Percentiles rank a stretch among this genome's conserved stretches.
Evolutionary conservation across 495 filamentous ascomycete species (phyloP).

Genomic region (Parathielavia hyrcaniae): DNA sequence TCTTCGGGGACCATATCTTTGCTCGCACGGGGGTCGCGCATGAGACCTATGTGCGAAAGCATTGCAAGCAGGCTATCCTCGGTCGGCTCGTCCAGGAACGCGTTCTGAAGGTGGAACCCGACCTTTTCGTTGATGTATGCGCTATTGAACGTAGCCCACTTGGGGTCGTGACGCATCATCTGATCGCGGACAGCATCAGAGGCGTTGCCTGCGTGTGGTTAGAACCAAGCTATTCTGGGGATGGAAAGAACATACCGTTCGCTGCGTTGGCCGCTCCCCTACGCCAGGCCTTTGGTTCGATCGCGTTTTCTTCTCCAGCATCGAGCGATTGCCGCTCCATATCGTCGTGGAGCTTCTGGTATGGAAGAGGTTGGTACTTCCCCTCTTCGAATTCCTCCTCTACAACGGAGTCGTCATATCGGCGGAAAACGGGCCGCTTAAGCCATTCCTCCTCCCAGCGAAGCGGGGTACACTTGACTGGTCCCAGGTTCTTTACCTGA

Average conservation of each 20-base stretch:
- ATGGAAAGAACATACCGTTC: constrained; percentile 19
- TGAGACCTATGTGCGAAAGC: too few species aligned
- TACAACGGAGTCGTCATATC: not conserved
- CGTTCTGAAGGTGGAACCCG: too few species aligned
- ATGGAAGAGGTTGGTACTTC: constrained; percentile 18
- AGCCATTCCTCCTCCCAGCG: constrained; percentile 25
- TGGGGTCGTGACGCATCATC: too few species aligned
- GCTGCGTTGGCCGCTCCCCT: constrained; percentile 19
- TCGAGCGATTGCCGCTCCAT: constrained; percentile 23
- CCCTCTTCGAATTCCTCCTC: not conserved
- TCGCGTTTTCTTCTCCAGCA: constrained; percentile 15
- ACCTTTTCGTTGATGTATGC: too few species aligned
- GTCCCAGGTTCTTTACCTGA: constrained; percentile 21
- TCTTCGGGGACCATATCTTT: too few species aligned
- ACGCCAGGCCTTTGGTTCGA: constrained; percentile 17
- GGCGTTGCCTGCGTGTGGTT: constrained; percentile 3
- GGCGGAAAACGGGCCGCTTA: too few species aligned
- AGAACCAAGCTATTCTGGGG: constrained; percentile 9
- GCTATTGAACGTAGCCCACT: too few species aligned
- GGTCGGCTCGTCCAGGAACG: too few species aligned
- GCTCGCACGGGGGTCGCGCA: too few species aligned
- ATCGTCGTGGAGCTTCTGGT: constrained; percentile 20
- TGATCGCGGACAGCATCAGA: too few species aligned
- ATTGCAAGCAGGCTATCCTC: too few species aligned
- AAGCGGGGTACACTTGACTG: constrained; percentile 20